A percentile compares a stretch with the other conserved stretches of the same genome.
These are phyloP conservation scores for Yamadazyma songkhlaensis DNA, from an alignment of 1,139 yeast species.

Conservation along the genomic window DNA sequence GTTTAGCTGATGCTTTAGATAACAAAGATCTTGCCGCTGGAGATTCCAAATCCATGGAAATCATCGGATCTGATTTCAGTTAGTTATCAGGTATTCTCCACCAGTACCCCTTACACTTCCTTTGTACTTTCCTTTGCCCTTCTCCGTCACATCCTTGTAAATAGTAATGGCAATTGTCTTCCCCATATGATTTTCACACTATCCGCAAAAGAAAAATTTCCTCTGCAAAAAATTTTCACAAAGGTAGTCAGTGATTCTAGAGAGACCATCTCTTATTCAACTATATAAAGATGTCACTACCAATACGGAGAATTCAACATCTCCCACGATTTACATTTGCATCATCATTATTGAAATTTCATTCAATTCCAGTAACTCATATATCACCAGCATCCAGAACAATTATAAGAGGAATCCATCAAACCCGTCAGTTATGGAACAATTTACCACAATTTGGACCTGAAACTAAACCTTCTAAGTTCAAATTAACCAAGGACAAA, in stretches of 20 bases:
- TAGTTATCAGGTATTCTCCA: too few relatives aligned
- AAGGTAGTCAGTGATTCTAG: not conserved
- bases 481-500: slow-evolving; percentile 29
- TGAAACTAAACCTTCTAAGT: slow-evolving; percentile 1
- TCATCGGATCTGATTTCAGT: slow-evolving; percentile 13
- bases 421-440: not conserved
- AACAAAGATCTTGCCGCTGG: slow-evolving; percentile 60
- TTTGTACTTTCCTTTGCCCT: too few relatives aligned
- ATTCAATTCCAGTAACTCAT: not conserved
- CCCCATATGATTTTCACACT: not conserved
- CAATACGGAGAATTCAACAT: slow-evolving; percentile 2
- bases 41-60: slow-evolving; percentile 70
- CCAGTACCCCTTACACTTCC: too few relatives aligned
- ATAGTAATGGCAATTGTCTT: not conserved
- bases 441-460: slow-evolving; percentile 2
- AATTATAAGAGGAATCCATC: slow-evolving; percentile 1
- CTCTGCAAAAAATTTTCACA: slow-evolving; percentile 1
- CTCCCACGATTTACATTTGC: not conserved
- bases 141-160: too few relatives aligned
- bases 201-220: not conserved
- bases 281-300: not conserved
- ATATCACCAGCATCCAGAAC: not conserved
- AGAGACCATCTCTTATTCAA: not conserved
- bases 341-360: not conserved
- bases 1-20: slow-evolving; percentile 76